Percentiles rank a stretch among this genome's conserved stretches.
phyloP scores from a whole-genome alignment of 176 grass and related monocot species.

The Juncus effusus region DNA sequence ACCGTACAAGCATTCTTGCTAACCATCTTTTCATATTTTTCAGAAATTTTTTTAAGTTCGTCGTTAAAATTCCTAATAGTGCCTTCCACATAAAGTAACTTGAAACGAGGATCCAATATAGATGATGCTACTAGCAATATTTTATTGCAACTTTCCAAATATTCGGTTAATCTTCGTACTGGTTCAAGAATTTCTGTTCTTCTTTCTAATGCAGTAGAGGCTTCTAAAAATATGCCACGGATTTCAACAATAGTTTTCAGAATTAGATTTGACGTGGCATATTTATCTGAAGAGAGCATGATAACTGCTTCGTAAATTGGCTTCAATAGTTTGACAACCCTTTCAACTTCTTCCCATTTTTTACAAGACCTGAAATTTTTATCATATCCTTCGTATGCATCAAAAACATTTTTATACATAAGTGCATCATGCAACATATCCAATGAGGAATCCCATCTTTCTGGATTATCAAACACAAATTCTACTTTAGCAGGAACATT shows the following conservation, averaged over 20 bases:
- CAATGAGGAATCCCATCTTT: background rate
- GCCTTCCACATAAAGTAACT: constrained; percentile 19
- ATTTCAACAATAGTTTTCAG: constrained; percentile 7
- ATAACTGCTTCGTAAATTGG: constrained; percentile 7
- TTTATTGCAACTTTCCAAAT: constrained; percentile 10
- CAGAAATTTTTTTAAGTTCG: constrained; percentile 11
- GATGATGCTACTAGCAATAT: constrained; percentile 16
- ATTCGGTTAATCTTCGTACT: background rate
- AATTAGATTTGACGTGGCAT: background rate
- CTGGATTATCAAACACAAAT: background rate
- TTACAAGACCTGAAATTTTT: background rate
- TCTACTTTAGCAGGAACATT: background rate
- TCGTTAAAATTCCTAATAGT: constrained; percentile 1
- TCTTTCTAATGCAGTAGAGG: background rate
- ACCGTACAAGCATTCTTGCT: background rate
- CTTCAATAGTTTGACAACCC: background rate
- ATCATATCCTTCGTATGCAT: background rate
- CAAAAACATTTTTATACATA: background rate
- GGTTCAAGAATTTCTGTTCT: too few species aligned
- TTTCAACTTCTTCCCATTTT: background rate
- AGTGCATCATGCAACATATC: background rate
- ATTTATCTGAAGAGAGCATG: background rate
- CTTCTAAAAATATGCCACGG: background rate
- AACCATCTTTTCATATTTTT: constrained; percentile 19
- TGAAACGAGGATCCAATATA: constrained; percentile 25